Conservation (phyloP, 805 yeast species). For the Lachancea fermentati region DNA sequence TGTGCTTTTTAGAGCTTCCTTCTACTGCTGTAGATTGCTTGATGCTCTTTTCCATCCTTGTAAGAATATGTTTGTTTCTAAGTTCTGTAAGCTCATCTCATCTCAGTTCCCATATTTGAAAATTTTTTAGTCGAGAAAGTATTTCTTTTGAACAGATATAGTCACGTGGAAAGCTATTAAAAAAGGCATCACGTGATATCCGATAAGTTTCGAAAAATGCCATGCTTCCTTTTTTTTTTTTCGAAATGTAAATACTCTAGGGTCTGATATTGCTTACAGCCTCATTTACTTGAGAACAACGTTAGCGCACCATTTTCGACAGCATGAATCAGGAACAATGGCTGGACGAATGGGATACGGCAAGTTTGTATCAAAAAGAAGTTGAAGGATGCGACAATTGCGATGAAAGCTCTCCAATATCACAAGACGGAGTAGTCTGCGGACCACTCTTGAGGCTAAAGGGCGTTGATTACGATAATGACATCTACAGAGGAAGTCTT, state of each 20-base stretch:
- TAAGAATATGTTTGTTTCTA: no score
- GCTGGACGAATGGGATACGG: slow-evolving; percentile 24
- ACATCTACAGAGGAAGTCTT: slow-evolving; percentile 62
- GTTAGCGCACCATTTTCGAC: background rate
- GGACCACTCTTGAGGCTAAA: slow-evolving; percentile 76
- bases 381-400: slow-evolving; percentile 22
- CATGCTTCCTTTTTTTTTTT: background rate
- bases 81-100: slow-evolving; percentile 26
- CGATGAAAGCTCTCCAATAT: slow-evolving; percentile 19
- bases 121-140: background rate
- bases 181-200: background rate
- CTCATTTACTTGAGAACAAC: background rate
- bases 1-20: slow-evolving; percentile 12
- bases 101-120: slow-evolving; percentile 13
- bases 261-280: background rate
- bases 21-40: background rate
- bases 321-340: slow-evolving; percentile 2
- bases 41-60: slow-evolving; percentile 3
- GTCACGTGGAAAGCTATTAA: background rate
- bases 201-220: background rate
- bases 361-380: slow-evolving; percentile 15
- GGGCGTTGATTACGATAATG: slow-evolving; percentile 50
- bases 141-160: no score
- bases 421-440: slow-evolving; percentile 35
- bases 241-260: background rate